Evolutionary conservation across 352 stramenopile species (phyloP).

Genomic region (Globisporangium orthogonon): DNA sequence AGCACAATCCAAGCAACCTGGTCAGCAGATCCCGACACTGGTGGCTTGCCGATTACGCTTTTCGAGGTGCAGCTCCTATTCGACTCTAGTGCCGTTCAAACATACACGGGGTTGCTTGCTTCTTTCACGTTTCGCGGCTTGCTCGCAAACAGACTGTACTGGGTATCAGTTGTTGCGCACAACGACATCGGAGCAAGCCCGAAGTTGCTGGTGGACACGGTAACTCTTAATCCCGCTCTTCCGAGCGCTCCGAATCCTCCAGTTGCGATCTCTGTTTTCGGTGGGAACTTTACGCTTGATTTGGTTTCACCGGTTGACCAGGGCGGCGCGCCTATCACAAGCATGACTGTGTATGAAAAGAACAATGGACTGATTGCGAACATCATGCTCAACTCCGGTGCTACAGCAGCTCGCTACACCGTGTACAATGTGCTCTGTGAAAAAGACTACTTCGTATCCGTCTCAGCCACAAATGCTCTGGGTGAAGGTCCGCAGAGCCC

Average conservation of each 20-base stretch:
- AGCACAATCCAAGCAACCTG: slow-evolving; percentile 38
- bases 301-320: slow-evolving; percentile 27
- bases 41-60: slow-evolving; percentile 25
- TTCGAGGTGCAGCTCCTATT: slow-evolving; percentile 34
- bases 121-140: slow-evolving; percentile 32
- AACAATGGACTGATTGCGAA: slow-evolving; percentile 18
- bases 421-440: slow-evolving; percentile 20
- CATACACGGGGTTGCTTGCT: slow-evolving; percentile 13
- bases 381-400: slow-evolving; percentile 8
- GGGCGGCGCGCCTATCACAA: slow-evolving; percentile 27
- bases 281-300: slow-evolving; percentile 57
- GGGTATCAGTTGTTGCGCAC: slow-evolving; percentile 18
- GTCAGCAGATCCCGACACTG: slow-evolving; percentile 31
- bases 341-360: slow-evolving; percentile 38
- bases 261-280: slow-evolving; percentile 28
- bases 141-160: slow-evolving; percentile 25
- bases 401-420: slow-evolving; percentile 14
- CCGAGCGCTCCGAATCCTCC: slow-evolving; percentile 25
- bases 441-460: slow-evolving; percentile 32
- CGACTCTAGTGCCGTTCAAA: slow-evolving; percentile 9
- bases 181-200: slow-evolving; percentile 34
- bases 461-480: slow-evolving; percentile 29
- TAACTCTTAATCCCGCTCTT: slow-evolving; percentile 15
- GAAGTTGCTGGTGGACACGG: slow-evolving; percentile 9
- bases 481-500: slow-evolving; percentile 27